These are phyloP conservation scores for Pseudogymnoascus sp. DNA, from an alignment of 2,329 filamentous ascomycete species.

Conservation along the genomic window DNA sequence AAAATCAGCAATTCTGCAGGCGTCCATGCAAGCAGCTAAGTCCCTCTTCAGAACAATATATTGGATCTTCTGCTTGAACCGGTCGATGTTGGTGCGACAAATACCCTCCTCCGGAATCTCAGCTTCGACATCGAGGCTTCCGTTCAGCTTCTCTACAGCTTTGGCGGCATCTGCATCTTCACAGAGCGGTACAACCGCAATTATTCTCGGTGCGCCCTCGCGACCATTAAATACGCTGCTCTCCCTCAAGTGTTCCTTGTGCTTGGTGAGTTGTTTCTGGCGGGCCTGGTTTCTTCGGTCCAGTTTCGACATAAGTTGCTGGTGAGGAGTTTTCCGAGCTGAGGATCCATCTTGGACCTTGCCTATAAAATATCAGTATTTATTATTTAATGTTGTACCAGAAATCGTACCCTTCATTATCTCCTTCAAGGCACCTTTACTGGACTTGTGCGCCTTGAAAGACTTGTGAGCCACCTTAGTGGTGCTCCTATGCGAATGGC, in stretches of 20 bases:
- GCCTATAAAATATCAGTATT: conserved; percentile 40
- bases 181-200: conserved; percentile 81
- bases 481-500: conserved; percentile 84
- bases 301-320: conserved; percentile 96
- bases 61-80: conserved; percentile 91
- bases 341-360: conserved; percentile 68
- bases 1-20: conserved; percentile 82
- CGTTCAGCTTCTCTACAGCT: conserved; percentile 63
- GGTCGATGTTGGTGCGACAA: conserved; percentile 63
- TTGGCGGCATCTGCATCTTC: conserved; percentile 57
- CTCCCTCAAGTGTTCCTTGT: conserved; percentile 71
- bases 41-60: conserved; percentile 71
- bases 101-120: conserved; percentile 50
- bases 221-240: conserved; percentile 75
- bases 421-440: conserved; percentile 80
- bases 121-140: conserved; percentile 67
- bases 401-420: conserved; percentile 61
- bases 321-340: conserved; percentile 78
- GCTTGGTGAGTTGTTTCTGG: conserved; percentile 76
- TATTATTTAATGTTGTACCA: conserved; percentile 8
- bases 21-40: conserved; percentile 70
- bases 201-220: conserved; percentile 78
- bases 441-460: conserved; percentile 87
- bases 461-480: conserved; percentile 82
- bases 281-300: conserved; percentile 91